Conservation (phyloP, 1,284 basidiomycete genomes). For the Mixia osmundae region DNA sequence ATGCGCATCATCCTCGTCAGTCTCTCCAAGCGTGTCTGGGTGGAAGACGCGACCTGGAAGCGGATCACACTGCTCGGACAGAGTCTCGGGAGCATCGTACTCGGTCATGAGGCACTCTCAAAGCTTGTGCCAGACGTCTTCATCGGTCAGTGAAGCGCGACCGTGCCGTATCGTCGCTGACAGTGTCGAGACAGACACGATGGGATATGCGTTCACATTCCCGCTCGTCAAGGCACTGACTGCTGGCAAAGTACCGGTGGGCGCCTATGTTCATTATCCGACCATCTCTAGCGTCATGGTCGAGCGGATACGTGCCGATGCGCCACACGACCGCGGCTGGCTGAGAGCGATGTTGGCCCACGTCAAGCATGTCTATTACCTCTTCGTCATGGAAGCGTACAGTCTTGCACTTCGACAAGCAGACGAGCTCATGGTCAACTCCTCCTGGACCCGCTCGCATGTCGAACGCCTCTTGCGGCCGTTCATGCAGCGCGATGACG, state of each 20-base stretch:
- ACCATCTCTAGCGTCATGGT: slow-evolving; percentile 92
- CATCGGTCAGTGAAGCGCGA: slow-evolving; percentile 38
- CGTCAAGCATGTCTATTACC: slow-evolving; percentile 68
- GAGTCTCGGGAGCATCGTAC: slow-evolving; percentile 57
- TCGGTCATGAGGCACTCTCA: slow-evolving; percentile 53
- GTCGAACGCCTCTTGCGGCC: slow-evolving; percentile 39
- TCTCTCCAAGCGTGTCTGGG: slow-evolving; percentile 40
- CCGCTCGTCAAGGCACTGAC: slow-evolving; percentile 41
- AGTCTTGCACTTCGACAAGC: slow-evolving; percentile 46
- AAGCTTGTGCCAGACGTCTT: slow-evolving; percentile 60
- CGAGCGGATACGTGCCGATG: slow-evolving; percentile 39
- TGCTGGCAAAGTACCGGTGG: slow-evolving; percentile 38
- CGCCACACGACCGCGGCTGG: no score
- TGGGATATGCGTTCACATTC: slow-evolving; percentile 92
- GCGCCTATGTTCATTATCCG: slow-evolving; percentile 88
- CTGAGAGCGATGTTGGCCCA: no score
- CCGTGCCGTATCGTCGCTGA: not conserved
- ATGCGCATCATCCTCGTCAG: slow-evolving; percentile 50
- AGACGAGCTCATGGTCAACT: slow-evolving; percentile 64
- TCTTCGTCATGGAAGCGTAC: slow-evolving; percentile 63
- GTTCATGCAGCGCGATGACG: not conserved
- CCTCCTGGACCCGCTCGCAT: slow-evolving; percentile 79
- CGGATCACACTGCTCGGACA: slow-evolving; percentile 78
- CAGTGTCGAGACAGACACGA: slow-evolving; percentile 42
- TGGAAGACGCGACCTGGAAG: slow-evolving; percentile 65